These are phyloP conservation scores for Oryza nivara DNA, from an alignment of 176 grass and related monocot genomes.

Conservation along the genomic window DNA sequence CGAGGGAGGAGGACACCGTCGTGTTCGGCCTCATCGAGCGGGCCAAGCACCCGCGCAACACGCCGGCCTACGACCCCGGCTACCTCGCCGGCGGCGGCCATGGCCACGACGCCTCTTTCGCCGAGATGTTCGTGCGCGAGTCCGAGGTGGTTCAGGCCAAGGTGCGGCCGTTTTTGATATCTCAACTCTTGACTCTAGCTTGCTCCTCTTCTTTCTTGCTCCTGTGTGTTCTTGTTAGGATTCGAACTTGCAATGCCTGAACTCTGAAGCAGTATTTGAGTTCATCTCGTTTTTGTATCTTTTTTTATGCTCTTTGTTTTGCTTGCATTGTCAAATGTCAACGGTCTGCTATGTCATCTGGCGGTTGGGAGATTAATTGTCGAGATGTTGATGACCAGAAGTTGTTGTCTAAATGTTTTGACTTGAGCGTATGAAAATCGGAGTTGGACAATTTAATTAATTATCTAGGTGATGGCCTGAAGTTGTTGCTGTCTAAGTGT, in stretches of 20 bases:
- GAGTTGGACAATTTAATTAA: not conserved
- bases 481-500: conserved; percentile 18
- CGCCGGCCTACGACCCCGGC: conserved; percentile 40
- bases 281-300: not conserved
- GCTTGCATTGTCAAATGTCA: conserved; percentile 1
- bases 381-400: not conserved
- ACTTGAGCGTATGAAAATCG: conserved; percentile 11
- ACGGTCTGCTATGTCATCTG: not conserved
- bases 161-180: conserved; percentile 7
- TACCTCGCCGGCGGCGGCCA: not conserved
- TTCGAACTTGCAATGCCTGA: not conserved
- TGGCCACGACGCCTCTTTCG: conserved; percentile 34
- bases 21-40: conserved; percentile 85
- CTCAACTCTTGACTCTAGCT: no score
- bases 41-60: conserved; percentile 58
- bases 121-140: conserved; percentile 60
- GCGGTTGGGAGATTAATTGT: not conserved
- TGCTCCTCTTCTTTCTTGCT: not conserved
- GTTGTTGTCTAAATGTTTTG: conserved; percentile 26
- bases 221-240: not conserved
- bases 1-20: conserved; percentile 68
- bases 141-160: conserved; percentile 67
- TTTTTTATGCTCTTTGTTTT: not conserved
- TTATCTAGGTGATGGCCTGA: not conserved
- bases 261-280: not conserved